Evolutionary conservation across 2,329 filamentous ascomycete species (phyloP), one percentile per base, ranked within the genome.

Genomic region (Nigrograna mackinnonii): DNA sequence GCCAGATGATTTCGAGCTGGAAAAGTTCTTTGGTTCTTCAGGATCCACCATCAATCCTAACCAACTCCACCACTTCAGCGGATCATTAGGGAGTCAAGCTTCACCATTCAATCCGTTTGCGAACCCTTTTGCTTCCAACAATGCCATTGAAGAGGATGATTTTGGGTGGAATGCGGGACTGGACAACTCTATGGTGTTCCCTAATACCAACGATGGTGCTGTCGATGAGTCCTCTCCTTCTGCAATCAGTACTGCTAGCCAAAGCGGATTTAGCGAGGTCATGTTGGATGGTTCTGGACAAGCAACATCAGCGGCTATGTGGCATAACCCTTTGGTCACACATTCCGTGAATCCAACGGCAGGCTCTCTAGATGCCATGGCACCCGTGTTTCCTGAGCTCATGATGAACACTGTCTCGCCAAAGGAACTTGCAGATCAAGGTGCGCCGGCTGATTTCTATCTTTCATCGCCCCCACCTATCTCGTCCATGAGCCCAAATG

Each of bases 211-310:
- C 58, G 91, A 96, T 56, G 86, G 85, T 52, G 90, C 89, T 20
- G 82, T 96, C 40, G 92, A 96, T 58, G 91, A 88, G 45, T 97
- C 94, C 9, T 97, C 94, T 12, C 94, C 94, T 13, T 97, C 94
- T 6, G 91, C 91, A 35, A 92, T 97, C 67, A 97, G 92, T 73
- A 95, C 89, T 32, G 89, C 89, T 45, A 97, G 91, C 70, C 91
- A 95, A 62, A 92, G 88, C 66, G 89, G 86, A 37, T 88, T 91
- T 67, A 95, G 89, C 69, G 94, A 97, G 65, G 84, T 91, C 46
- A 91, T 96, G 86, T 77, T 94, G 44, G 91, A 96, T 68, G 89
- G 89, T 21, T 74, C 70, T 20, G 69, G 69, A 17, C 66, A 69
- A 41, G 59, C 62, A 21, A 64, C 64, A 19, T 66, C 66, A 14